These are phyloP conservation scores for Phellinidium pouzarii DNA, from an alignment of 1,284 basidiomycete species.

Conservation along the genomic window DNA sequence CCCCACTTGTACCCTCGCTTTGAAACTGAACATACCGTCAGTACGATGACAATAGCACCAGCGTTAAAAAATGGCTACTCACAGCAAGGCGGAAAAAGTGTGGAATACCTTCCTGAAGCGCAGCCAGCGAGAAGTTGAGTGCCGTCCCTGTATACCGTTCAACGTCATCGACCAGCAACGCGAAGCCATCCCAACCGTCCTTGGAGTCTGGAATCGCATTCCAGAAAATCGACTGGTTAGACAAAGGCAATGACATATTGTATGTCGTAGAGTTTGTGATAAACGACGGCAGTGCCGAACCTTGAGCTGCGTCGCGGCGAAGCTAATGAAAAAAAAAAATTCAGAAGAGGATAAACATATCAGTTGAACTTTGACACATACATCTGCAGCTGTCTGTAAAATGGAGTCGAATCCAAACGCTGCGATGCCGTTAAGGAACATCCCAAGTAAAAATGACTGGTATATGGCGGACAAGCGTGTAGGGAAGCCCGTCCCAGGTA, in stretches of 20 bases:
- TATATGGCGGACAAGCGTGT: slow-evolving; percentile 74
- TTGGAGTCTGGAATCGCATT: slow-evolving; percentile 37
- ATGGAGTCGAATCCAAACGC: slow-evolving; percentile 79
- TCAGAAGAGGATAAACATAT: slow-evolving; percentile 1
- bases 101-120: slow-evolving; percentile 53
- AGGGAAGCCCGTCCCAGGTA: slow-evolving; percentile 77
- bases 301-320: slow-evolving; percentile 64
- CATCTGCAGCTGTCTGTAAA: slow-evolving; percentile 69
- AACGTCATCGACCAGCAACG: slow-evolving; percentile 81
- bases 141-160: slow-evolving; percentile 63
- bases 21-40: slow-evolving; percentile 40
- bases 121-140: slow-evolving; percentile 61
- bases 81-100: slow-evolving; percentile 85
- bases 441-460: slow-evolving; percentile 75
- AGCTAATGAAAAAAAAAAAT: slow-evolving; percentile 40
- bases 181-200: slow-evolving; percentile 69
- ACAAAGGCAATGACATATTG: slow-evolving; percentile 47
- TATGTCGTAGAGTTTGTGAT: slow-evolving; percentile 64
- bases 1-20: slow-evolving; percentile 48
- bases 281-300: slow-evolving; percentile 66
- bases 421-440: slow-evolving; percentile 74
- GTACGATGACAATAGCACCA: background rate
- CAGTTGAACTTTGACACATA: slow-evolving; percentile 29
- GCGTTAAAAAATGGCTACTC: slow-evolving; percentile 29
- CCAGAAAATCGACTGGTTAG: slow-evolving; percentile 62